Percentiles rank a stretch among this genome's conserved stretches.
Conservation (phyloP, 163 green algal species). For the Scenedesmus sp. region DNA sequence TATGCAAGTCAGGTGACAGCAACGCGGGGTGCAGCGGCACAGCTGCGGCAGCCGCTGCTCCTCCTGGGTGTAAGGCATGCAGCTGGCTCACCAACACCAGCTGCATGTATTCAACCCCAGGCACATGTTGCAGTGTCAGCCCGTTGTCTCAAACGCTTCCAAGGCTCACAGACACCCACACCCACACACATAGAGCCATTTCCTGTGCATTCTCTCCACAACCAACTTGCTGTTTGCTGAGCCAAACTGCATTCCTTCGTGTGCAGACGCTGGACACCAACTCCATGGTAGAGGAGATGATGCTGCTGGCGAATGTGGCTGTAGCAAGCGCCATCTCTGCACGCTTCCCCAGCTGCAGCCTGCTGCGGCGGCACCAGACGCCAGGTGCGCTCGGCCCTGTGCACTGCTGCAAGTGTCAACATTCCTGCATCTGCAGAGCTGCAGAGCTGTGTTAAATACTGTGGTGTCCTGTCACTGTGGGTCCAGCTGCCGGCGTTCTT, state of each 20-base stretch:
- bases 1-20: slow-evolving; percentile 4
- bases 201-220: too few relatives aligned
- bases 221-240: too few relatives aligned
- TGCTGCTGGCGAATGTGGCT: slow-evolving; percentile 96
- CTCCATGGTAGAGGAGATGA: slow-evolving; percentile 99
- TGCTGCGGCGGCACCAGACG: slow-evolving; percentile 88
- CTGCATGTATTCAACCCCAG: slow-evolving; percentile 1
- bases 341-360: slow-evolving; percentile 82
- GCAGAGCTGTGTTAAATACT: neutral
- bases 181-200: too few relatives aligned
- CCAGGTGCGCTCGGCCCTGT: slow-evolving; percentile 57
- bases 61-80: slow-evolving; percentile 1
- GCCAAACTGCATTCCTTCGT: neutral
- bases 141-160: too few relatives aligned
- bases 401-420: neutral
- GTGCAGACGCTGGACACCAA: slow-evolving; percentile 91
- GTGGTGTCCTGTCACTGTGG: neutral
- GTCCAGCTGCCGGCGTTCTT: neutral
- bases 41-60: neutral
- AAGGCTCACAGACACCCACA: too few relatives aligned
- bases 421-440: neutral
- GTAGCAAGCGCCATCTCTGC: slow-evolving; percentile 90
- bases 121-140: neutral
- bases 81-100: neutral
- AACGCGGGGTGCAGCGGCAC: neutral